Evolutionary conservation across 129 eudicot genomes (phyloP), one percentile per base, ranked within the genome.

Genomic region (Flaveria ramosissima): DNA sequence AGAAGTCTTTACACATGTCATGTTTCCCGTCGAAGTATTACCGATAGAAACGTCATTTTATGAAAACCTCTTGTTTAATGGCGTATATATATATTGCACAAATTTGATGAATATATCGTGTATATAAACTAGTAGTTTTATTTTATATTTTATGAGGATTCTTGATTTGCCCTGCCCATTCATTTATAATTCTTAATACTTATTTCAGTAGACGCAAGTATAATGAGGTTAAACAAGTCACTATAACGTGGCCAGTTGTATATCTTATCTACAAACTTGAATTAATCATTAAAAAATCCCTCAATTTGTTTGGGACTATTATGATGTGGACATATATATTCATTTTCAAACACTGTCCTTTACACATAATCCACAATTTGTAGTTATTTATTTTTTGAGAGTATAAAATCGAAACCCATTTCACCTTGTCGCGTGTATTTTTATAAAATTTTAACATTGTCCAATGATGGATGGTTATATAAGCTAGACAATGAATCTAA

Each of bases 171-270:
- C 41, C 41, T 36, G 69, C 45, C 10, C 32, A 20, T 14, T 27
- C 69, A 7, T 62, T 27, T 32, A 63, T 63, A 63, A 61, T 27
- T 55, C 12, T 48, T 36, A 63, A 55, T 48, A 36, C 76, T 23
- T 72, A 9, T 23, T 20, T 23, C n/a, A 9, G 24, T 19, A 8
- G 14, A 19, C 12, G 46, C 27, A 63, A 75, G 61, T 75, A 60
- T 11, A 55, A 17, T 16, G 68, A 39, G 57, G 75, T 39, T 52
- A 77, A 68, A 77, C 74, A 55, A 68, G 68, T 77, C 81, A 68
- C 59, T 52, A 56, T 16, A 77, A 77, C 81, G 81, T 77, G 75
- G 81, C 81, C 81, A 77, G 68, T 70, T 77, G 46, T 77, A 77
- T 77, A 32, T 57, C 21, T 41, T 41, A 52, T 77, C 81, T 77